These are phyloP conservation scores for Hypoxylon perforatum DNA, from an alignment of 495 filamentous ascomycete genomes.

Conservation along the genomic window DNA sequence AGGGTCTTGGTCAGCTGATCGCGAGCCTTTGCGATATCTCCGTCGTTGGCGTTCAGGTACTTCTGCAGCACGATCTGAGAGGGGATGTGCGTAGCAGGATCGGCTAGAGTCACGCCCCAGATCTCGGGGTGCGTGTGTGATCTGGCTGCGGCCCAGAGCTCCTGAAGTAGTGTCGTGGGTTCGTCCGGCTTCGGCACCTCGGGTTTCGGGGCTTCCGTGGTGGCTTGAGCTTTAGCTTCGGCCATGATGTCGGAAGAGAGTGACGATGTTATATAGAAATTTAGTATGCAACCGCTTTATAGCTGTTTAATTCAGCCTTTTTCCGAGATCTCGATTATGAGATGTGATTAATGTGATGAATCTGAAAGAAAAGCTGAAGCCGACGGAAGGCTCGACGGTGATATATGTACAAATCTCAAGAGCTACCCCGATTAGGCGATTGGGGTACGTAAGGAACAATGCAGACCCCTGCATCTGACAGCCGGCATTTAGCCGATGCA, in stretches of 20 bases:
- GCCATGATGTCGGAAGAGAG: constrained; percentile 11
- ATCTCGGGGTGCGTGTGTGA: constrained; percentile 69
- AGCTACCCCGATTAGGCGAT: constrained; percentile 31
- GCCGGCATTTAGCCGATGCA: constrained; percentile 30
- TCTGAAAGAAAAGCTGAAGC: constrained; percentile 1
- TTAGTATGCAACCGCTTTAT: not conserved
- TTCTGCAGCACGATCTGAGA: constrained; percentile 89
- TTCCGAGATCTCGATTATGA: constrained; percentile 9
- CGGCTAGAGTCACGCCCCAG: constrained; percentile 76
- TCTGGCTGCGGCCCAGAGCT: constrained; percentile 53
- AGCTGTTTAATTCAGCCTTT: not conserved
- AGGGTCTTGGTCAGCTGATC: constrained; percentile 81
- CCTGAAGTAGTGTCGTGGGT: constrained; percentile 38
- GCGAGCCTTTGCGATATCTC: constrained; percentile 75
- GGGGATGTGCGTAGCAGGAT: constrained; percentile 66
- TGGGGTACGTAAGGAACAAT: constrained; percentile 6
- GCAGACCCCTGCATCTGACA: constrained; percentile 9
- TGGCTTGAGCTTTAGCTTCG: constrained; percentile 23
- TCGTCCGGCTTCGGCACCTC: constrained; percentile 40
- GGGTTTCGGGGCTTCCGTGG: constrained; percentile 7
- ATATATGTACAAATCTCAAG: constrained; percentile 1
- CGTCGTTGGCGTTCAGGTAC: constrained; percentile 87
- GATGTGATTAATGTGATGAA: not conserved
- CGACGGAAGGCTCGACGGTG: not conserved
- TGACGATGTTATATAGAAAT: not conserved